These are phyloP conservation scores for Carex cristatella DNA, from an alignment of 176 grass and related monocot species.

Conservation along the genomic window DNA sequence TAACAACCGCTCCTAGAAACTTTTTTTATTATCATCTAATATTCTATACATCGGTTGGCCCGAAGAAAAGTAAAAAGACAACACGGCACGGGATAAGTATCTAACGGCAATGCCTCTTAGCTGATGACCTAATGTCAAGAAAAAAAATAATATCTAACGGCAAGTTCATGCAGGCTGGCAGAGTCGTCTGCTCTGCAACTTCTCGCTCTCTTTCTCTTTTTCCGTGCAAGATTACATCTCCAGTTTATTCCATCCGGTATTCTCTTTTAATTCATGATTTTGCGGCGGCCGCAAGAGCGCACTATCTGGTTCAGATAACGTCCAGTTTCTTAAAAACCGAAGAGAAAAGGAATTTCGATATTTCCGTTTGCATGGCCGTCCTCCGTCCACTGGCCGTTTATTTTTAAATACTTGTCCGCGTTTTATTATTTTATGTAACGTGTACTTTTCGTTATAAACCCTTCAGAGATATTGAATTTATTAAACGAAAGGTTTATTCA, in stretches of 20 bases:
- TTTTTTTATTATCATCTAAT: neutral
- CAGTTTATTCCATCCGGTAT: neutral
- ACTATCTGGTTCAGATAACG: no score
- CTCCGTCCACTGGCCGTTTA: neutral
- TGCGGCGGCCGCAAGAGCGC: no score
- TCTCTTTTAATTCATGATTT: neutral
- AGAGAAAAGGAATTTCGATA: neutral
- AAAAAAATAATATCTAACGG: constrained; percentile 8
- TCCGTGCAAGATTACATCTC: neutral
- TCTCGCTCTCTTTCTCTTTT: neutral
- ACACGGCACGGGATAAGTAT: constrained; percentile 1
- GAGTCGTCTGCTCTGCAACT: neutral
- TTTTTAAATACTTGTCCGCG: neutral
- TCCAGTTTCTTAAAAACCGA: neutral
- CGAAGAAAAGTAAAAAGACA: neutral
- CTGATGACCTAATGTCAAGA: neutral
- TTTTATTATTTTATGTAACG: neutral
- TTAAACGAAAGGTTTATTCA: neutral
- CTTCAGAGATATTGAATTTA: neutral
- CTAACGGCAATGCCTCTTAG: neutral
- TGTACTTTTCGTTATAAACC: neutral
- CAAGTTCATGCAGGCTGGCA: neutral
- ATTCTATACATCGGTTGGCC: neutral
- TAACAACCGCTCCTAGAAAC: no score
- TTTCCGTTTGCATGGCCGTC: constrained; percentile 2